Conservation (phyloP, 2,329 filamentous ascomycete species). For the Didymella pomorum region DNA sequence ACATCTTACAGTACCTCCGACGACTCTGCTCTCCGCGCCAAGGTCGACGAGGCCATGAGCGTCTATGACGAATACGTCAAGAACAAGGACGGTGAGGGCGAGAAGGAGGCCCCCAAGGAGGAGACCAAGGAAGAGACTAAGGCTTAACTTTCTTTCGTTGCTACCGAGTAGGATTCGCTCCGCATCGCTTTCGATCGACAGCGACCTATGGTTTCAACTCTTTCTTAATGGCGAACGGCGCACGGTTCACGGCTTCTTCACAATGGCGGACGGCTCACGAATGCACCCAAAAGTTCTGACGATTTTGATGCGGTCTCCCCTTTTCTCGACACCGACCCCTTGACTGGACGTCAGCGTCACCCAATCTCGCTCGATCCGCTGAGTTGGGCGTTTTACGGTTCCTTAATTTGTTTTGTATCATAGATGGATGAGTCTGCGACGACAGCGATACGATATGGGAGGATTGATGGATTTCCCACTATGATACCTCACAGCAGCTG, state of each 20-base stretch:
- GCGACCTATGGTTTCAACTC: conserved; percentile 39
- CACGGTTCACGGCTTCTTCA: conserved; percentile 41
- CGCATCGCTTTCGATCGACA: conserved; percentile 38
- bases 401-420: conserved; percentile 43
- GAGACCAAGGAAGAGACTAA: conserved; percentile 57
- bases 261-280: conserved; percentile 46
- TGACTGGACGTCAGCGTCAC: conserved; percentile 38
- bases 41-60: conserved; percentile 96
- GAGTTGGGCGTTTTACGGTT: conserved; percentile 34
- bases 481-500: conserved; percentile 42
- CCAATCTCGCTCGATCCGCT: conserved; percentile 26
- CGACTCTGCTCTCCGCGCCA: conserved; percentile 84
- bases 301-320: conserved; percentile 37
- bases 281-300: conserved; percentile 49
- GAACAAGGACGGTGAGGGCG: conserved; percentile 65
- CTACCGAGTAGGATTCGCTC: conserved; percentile 42
- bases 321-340: conserved; percentile 37
- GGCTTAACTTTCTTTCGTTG: conserved; percentile 48
- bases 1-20: conserved; percentile 77
- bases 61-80: conserved; percentile 99
- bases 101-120: conserved; percentile 52
- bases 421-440: conserved; percentile 45
- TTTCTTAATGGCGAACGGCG: conserved; percentile 49
- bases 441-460: conserved; percentile 37
- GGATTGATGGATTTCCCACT: conserved; percentile 34